Evolutionary conservation across 306 rosid species (phyloP), one percentile per base, ranked within the genome.

Genomic region (Quillaja saponaria): DNA sequence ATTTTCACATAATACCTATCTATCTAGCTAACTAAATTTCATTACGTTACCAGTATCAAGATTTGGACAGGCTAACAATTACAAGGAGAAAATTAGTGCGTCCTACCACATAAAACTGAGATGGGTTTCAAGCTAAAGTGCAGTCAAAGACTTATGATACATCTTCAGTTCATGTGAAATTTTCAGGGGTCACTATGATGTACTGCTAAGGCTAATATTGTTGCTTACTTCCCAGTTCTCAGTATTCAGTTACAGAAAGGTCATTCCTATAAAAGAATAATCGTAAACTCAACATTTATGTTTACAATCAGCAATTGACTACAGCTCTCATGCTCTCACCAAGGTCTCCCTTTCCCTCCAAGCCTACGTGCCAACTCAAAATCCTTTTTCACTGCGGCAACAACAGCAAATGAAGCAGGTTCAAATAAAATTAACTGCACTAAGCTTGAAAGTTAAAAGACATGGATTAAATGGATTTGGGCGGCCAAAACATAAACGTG

Each of bases 281-380:
- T 34, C 28, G 19, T 61, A 50, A 35, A 16, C 39, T 51, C 49
- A 25, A 14, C 39, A 42, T 33, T n/a, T 47, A 44, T 48, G 75
- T 44, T 72, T 53, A 45, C 55, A 60, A 58, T 31, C 50, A 47
- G 62, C 31, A 25, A 25, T 4, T 25, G 4, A 37, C 39, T 31
- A n/a, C 41, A 15, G 42, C 12, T 6, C 6, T 21, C 6, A 21
- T 14, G 44, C 55, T 70, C 51, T 91, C 67, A 91, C 87, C 96
- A 88, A 46, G 82, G 85, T 72, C 88, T 81, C 46, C 88, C 92
- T 72, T 66, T 59, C 37, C 87, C 80, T 58, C 85, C 84, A 52
- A 92, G 73, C 61, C 95, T 80, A 37, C 98, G 90, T 2, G 96
- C 90, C 87, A 92, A 77, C 76, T 92, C 94, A 12, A 92, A 28